Evolutionary conservation across 2,329 filamentous ascomycete species (phyloP), one percentile per base, ranked within the genome.

Genomic region (Sporothrix dimorphospora): DNA sequence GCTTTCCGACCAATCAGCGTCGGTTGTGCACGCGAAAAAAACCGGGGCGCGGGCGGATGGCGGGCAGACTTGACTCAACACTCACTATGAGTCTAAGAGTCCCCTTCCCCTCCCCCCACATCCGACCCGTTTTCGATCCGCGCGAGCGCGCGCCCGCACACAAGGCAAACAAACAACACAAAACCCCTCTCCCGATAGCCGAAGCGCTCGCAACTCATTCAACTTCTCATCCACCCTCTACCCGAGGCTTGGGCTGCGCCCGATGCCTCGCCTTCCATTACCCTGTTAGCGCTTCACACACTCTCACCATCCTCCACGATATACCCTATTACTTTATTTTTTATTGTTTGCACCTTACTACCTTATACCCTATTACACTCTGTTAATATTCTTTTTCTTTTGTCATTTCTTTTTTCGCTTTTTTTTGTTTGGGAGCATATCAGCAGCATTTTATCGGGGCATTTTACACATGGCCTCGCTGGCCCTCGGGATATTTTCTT

Each of bases 181-280:
- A n/a, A n/a, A n/a, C n/a, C n/a, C n/a, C n/a, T n/a, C n/a, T 21
- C 19, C 47, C 4, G 11, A 55, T 55, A 55, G 66, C 66, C 66
- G 66, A 69, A 69, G 65, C 65, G 47, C 66, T 47, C 66, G 47
- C 47, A 30, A 69, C 34, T 19, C n/a, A n/a, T n/a, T n/a, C n/a
- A n/a, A n/a, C n/a, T n/a, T n/a, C 11, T 21, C 9, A 30, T 24
- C 45, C 38, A 14, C 65, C 24, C 19, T 38, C 19, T 40, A 24
- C 30, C 66, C 66, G 66, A 69, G 49, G 66, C 66, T 66, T 47
- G 45, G 63, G 65, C 65, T 55, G 66, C 7, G 34, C 47, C 38
- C 59, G 24, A 45, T 40, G 40, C 34, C 66, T 42, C 47, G 66
- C 66, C 49, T 55, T 55, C 49, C 19, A 51, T 53, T 27, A 49